Conservation (phyloP, 2,329 filamentous ascomycete genomes). For the Apiospora marii region DNA sequence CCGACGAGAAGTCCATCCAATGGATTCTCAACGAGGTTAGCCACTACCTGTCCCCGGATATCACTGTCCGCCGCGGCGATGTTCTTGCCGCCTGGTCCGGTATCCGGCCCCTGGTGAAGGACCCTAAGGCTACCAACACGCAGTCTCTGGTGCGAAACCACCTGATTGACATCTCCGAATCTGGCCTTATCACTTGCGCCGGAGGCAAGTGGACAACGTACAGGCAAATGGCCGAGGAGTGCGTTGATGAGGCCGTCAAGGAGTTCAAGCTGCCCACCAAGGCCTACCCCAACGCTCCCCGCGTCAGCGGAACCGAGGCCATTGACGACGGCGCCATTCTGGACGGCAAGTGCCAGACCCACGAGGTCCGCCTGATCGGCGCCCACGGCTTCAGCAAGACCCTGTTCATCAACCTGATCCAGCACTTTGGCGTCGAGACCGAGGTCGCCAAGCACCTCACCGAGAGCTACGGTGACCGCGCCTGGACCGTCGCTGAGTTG, state of each 20-base stretch:
- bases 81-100: conserved; percentile 92
- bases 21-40: conserved; percentile 89
- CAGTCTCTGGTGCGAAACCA: conserved; percentile 90
- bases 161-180: conserved; percentile 79
- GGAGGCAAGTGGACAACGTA: conserved; percentile 95
- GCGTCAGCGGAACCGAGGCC: conserved; percentile 73
- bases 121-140: conserved; percentile 85
- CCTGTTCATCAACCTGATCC: conserved; percentile 93
- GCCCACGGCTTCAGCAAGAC: conserved; percentile 88
- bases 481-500: conserved; percentile 87
- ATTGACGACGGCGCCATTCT: conserved; percentile 73
- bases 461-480: conserved; percentile 88
- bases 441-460: conserved; percentile 91
- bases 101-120: conserved; percentile 84
- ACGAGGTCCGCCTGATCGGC: conserved; percentile 81
- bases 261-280: conserved; percentile 69
- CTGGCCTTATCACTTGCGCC: conserved; percentile 83
- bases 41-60: conserved; percentile 82
- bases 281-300: conserved; percentile 65
- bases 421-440: conserved; percentile 91
- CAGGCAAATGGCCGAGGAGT: conserved; percentile 91
- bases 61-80: conserved; percentile 83
- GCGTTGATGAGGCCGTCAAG: conserved; percentile 80
- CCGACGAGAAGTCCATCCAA: conserved; percentile 83
- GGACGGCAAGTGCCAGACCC: conserved; percentile 79